Conservation (phyloP, 495 filamentous ascomycete genomes). For the Corynascus novoguineensis region DNA sequence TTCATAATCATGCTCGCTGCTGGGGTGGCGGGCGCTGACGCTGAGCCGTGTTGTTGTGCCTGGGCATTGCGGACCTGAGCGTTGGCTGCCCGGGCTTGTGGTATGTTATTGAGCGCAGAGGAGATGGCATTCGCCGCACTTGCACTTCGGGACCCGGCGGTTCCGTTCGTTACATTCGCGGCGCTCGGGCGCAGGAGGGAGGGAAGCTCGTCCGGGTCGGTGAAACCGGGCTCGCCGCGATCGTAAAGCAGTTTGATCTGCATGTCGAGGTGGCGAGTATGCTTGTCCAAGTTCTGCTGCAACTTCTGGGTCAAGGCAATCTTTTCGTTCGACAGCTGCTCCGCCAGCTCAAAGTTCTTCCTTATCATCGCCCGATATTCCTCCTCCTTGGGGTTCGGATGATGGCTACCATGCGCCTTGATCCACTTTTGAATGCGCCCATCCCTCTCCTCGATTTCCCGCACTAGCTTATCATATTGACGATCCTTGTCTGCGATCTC, state of each 20-base stretch:
- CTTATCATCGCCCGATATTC: slow-evolving; percentile 62
- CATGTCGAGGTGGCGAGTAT: slow-evolving; percentile 78
- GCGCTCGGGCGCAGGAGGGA: slow-evolving; percentile 63
- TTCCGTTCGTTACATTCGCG: slow-evolving; percentile 40
- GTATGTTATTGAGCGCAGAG: slow-evolving; percentile 44
- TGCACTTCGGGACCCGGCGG: slow-evolving; percentile 33
- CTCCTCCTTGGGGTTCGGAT: slow-evolving; percentile 82
- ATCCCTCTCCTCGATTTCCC: slow-evolving; percentile 71
- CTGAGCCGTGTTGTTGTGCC: slow-evolving; percentile 38
- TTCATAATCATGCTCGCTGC: slow-evolving; percentile 56
- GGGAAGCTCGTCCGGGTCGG: slow-evolving; percentile 68
- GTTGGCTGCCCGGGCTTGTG: slow-evolving; percentile 35
- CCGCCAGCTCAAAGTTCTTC: slow-evolving; percentile 63
- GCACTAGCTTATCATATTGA: slow-evolving; percentile 65
- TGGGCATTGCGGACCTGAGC: slow-evolving; percentile 39
- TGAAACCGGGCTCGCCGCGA: slow-evolving; percentile 65
- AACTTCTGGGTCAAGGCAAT: slow-evolving; percentile 72
- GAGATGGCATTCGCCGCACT: slow-evolving; percentile 39
- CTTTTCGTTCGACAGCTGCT: slow-evolving; percentile 82
- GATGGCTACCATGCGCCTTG: slow-evolving; percentile 73
- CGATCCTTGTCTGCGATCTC: slow-evolving; percentile 90
- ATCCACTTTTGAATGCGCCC: slow-evolving; percentile 84
- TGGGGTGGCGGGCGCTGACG: slow-evolving; percentile 63
- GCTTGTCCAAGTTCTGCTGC: slow-evolving; percentile 73
- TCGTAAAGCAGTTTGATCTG: slow-evolving; percentile 80